These are phyloP conservation scores for Phytophthora tentaculata DNA, from an alignment of 352 stramenopile genomes.

Conservation along the genomic window DNA sequence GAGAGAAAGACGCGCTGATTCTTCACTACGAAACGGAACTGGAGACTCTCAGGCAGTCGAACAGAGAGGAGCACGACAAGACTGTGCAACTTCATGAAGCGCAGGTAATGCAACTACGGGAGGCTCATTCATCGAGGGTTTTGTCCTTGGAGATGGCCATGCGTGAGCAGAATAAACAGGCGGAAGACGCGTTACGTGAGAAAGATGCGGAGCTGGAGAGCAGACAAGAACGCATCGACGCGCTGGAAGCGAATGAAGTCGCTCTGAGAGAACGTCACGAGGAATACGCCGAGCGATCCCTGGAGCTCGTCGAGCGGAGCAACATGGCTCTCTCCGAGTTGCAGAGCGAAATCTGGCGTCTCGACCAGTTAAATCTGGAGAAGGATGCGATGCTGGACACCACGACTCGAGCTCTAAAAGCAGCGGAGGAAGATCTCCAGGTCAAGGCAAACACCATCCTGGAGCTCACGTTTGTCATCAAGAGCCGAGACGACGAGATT, in stretches of 20 bases:
- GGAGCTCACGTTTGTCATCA: constrained; percentile 79
- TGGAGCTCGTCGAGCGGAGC: constrained; percentile 38
- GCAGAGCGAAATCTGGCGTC: constrained; percentile 33
- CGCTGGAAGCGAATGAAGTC: constrained; percentile 33
- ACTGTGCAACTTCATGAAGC: constrained; percentile 34
- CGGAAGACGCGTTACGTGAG: constrained; percentile 27
- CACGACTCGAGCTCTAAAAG: constrained; percentile 35
- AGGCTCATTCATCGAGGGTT: constrained; percentile 46
- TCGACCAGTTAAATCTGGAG: constrained; percentile 30
- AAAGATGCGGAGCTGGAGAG: constrained; percentile 34
- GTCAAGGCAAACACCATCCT: constrained; percentile 68
- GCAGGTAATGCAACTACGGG: constrained; percentile 46
- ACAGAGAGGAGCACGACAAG: constrained; percentile 46
- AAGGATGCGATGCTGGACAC: constrained; percentile 34
- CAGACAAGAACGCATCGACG: constrained; percentile 22
- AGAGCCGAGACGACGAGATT: constrained; percentile 76
- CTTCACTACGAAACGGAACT: constrained; percentile 62
- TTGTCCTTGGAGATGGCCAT: constrained; percentile 53
- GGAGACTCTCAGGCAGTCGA: constrained; percentile 41
- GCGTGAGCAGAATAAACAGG: constrained; percentile 47
- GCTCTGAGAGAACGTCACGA: constrained; percentile 21
- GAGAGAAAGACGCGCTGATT: constrained; percentile 31
- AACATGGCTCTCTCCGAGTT: constrained; percentile 51
- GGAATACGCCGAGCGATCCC: constrained; percentile 23
- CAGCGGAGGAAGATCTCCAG: constrained; percentile 47